A percentile compares a stretch with the other conserved stretches of the same genome.
Evolutionary conservation across 495 filamentous ascomycete genomes (phyloP).

Genomic region (Penicillium mononematosum): DNA sequence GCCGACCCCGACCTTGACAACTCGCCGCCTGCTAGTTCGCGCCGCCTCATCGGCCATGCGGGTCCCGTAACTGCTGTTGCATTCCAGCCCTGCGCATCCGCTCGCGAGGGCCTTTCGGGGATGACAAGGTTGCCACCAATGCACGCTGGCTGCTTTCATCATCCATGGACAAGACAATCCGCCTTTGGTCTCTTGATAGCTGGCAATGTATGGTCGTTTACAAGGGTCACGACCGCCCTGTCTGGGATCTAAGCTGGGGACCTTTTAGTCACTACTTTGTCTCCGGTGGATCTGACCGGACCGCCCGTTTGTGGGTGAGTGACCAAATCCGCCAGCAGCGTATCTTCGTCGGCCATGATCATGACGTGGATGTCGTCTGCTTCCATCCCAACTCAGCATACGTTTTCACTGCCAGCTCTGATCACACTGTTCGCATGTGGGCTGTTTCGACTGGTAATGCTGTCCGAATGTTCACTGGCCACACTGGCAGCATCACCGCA

Average conservation of each 20-base stretch:
- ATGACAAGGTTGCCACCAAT: slow-evolving; percentile 55
- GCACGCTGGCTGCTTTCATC: slow-evolving; percentile 78
- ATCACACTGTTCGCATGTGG: slow-evolving; percentile 97
- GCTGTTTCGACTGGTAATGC: slow-evolving; percentile 78
- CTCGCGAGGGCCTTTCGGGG: slow-evolving; percentile 45
- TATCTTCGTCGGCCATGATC: slow-evolving; percentile 88
- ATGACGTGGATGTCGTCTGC: slow-evolving; percentile 75
- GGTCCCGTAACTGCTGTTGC: slow-evolving; percentile 85
- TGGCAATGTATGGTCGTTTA: slow-evolving; percentile 91
- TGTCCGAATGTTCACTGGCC: slow-evolving; percentile 89
- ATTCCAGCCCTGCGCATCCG: slow-evolving; percentile 75
- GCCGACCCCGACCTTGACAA: slow-evolving; percentile 44
- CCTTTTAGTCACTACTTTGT: slow-evolving; percentile 95
- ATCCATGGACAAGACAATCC: slow-evolving; percentile 80
- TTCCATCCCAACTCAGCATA: slow-evolving; percentile 95
- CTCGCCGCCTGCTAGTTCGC: slow-evolving; percentile 56
- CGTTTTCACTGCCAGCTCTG: slow-evolving; percentile 83
- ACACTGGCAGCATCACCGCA: slow-evolving; percentile 77
- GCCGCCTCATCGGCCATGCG: slow-evolving; percentile 88
- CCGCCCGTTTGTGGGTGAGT: slow-evolving; percentile 84
- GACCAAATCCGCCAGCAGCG: slow-evolving; percentile 88
- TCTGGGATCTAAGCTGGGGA: slow-evolving; percentile 87
- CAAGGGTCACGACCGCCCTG: slow-evolving; percentile 82
- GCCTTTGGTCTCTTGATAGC: slow-evolving; percentile 87
- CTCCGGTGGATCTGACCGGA: slow-evolving; percentile 82